Base-by-base conservation (phyloP, 2,329 filamentous ascomycete genomes). In the Fusarium proliferatum region DNA sequence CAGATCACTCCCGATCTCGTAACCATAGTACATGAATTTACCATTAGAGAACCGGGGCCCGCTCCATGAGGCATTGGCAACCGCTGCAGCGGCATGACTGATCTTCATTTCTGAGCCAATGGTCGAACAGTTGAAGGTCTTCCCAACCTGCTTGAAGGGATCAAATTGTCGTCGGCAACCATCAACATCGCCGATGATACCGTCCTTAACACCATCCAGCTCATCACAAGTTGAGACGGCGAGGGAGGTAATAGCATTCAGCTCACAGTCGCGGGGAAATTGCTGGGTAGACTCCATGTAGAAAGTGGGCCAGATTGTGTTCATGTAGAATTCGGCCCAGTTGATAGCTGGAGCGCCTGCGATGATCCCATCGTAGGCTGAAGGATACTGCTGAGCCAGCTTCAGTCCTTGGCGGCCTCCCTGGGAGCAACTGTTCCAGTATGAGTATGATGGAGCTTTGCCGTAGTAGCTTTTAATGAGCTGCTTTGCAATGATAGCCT, bases 371-470 rank as follows among this genome's bases (percentile, higher is more conserved):
- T 57, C 53, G 17, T 57, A 57, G 26, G 53, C 41, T 11, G 17
- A 34, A n/a, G 73, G 71, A 21, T 57, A 57, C 30, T 45, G 53
- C 19, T 57, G 53, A 10, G 53, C 53, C 36, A 57, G 53, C 21
- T 45, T 57, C 19, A 57, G 42, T 19, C 66, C 73, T 26, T 72
- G 69, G 1, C 71, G 65, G 9, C 73, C 73, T 5, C 73, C 73
- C 39, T 74, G 66, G 0, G 73, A 75, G 12, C 73, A 74, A 6
- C 71, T 69, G n/a, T 49, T 74, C 65, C 65, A 75, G 41, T 73
- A 75, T 0, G 72, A 74, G 21, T 53, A 19, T 39, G 16, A 41
- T 33, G 52, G 52, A 19, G 23, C 5, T 38, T 33, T 30, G 38
- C 52, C 52, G 26, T 55, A 55, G 52, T 42, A 55, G 10, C 53